Percentiles rank a stretch among this genome's conserved stretches.
These are phyloP conservation scores for Carex cristatella DNA, from an alignment of 176 grass and related monocot species.

Conservation along the genomic window DNA sequence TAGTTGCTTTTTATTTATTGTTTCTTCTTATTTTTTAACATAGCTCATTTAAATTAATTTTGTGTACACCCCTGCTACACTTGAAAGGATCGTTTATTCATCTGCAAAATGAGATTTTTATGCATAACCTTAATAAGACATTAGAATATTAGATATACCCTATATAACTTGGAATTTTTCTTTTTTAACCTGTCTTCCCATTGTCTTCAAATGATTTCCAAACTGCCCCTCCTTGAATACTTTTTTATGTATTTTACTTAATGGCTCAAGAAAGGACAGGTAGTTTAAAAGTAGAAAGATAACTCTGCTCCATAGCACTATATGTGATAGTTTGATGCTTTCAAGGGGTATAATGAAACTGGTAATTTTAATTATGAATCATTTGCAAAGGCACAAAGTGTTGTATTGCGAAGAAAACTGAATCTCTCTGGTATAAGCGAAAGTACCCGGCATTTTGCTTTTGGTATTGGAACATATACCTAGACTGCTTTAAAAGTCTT, in stretches of 20 bases:
- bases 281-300: neutral
- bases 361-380: neutral
- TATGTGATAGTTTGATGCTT: neutral
- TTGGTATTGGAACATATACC: neutral
- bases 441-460: neutral
- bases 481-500: neutral
- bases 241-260: neutral
- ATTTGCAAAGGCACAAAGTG: neutral
- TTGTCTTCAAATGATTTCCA: neutral
- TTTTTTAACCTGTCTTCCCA: neutral
- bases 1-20: conserved; percentile 2
- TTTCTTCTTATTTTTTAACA: neutral
- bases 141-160: neutral
- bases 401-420: neutral
- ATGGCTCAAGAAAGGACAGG: neutral
- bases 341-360: neutral
- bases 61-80: neutral
- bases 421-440: neutral
- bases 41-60: neutral
- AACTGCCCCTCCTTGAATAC: neutral
- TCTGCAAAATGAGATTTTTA: conserved; percentile 6
- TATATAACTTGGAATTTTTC: neutral
- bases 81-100: neutral
- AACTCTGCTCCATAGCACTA: neutral
- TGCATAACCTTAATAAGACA: neutral